These are phyloP conservation scores for Acanthamoeba lenticulata DNA, from an alignment of 208 protist species.

Conservation along the genomic window DNA sequence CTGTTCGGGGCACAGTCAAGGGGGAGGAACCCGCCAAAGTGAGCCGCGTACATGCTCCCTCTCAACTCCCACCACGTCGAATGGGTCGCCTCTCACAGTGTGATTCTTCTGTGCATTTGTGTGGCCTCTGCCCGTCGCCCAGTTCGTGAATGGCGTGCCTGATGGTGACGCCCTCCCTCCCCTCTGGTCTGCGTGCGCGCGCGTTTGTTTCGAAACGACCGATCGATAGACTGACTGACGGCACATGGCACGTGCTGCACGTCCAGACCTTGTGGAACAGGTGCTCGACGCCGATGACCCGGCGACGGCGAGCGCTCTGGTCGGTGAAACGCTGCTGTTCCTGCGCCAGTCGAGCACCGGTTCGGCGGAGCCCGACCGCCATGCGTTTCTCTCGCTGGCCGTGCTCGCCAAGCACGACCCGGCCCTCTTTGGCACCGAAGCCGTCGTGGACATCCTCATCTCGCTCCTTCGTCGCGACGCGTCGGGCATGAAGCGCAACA, in stretches of 20 bases:
- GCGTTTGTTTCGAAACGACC: too few species aligned
- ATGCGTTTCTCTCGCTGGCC: neutral
- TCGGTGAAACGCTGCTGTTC: neutral
- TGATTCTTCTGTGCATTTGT: neutral
- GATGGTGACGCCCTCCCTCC: neutral
- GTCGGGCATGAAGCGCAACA: slow-evolving; percentile 6
- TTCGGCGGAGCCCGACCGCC: slow-evolving; percentile 12
- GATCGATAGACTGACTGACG: neutral
- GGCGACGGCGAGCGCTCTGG: neutral
- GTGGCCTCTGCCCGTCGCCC: neutral
- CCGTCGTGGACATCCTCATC: neutral
- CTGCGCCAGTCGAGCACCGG: neutral
- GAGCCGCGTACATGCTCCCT: too few species aligned
- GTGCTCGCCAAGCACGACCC: neutral
- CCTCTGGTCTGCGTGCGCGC: too few species aligned
- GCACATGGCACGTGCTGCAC: neutral
- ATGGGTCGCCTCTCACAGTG: neutral
- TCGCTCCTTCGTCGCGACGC: neutral
- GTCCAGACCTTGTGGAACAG: slow-evolving; percentile 41
- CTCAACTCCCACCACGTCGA: neutral
- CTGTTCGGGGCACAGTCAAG: neutral
- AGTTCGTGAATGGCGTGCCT: slow-evolving; percentile 4
- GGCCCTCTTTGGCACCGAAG: neutral
- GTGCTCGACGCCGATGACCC: neutral
- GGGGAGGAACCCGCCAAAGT: neutral